Evolutionary conservation across 768 basidiomycete genomes (phyloP).

Genomic region (Hericium rajendrae): DNA sequence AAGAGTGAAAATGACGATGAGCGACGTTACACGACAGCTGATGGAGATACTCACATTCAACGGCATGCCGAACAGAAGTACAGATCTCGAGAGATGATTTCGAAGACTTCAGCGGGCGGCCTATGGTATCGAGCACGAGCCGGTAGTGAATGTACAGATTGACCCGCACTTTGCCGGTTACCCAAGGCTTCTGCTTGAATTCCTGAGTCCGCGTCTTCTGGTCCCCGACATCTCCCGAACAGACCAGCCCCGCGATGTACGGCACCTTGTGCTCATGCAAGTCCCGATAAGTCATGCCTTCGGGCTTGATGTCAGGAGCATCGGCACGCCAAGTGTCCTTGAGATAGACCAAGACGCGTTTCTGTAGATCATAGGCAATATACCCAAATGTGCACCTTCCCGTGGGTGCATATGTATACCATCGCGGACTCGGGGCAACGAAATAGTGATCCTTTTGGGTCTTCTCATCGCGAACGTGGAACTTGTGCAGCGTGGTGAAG

Average conservation of each 20-base stretch:
- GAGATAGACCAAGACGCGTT: neutral
- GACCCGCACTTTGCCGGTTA: neutral
- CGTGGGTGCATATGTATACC: neutral
- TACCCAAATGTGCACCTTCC: neutral
- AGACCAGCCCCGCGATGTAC: neutral
- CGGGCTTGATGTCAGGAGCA: neutral
- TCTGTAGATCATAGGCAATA: neutral
- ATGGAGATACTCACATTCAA: neutral
- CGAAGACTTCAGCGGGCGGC: neutral
- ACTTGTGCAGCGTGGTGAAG: neutral
- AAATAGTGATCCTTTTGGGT: neutral
- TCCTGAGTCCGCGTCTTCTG: neutral
- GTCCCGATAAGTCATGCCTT: neutral
- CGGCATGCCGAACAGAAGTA: neutral
- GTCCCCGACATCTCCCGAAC: neutral
- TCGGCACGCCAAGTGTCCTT: neutral
- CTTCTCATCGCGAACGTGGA: neutral
- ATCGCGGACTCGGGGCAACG: neutral
- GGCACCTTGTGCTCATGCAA: neutral
- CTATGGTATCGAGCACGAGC: neutral
- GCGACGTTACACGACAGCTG: too few relatives aligned
- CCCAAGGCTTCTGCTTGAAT: neutral
- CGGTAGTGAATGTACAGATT: neutral
- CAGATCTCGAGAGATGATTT: neutral
- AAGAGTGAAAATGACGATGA: neutral